Conservation (phyloP, 805 yeast genomes). For the Metschnikowia chrysomelidarum region DNA sequence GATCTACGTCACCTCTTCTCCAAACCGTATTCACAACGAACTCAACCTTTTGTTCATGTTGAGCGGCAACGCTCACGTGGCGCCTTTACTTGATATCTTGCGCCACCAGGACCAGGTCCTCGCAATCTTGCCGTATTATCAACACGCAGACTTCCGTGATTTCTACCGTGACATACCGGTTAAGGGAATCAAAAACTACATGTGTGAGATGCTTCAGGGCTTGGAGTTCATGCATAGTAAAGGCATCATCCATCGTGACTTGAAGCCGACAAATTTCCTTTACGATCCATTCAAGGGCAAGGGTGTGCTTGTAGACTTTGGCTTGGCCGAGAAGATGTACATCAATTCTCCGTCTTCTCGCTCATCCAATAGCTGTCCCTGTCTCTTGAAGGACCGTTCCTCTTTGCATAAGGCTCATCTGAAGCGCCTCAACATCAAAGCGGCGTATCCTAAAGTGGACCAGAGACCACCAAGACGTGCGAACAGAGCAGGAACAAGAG, state of each 20-base stretch:
- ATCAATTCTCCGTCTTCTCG: slow-evolving; percentile 11
- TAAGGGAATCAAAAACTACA: slow-evolving; percentile 75
- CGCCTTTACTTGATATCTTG: slow-evolving; percentile 85
- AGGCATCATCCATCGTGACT: slow-evolving; percentile 42
- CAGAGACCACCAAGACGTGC: slow-evolving; percentile 87
- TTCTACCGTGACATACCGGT: slow-evolving; percentile 79
- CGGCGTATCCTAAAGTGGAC: slow-evolving; percentile 82
- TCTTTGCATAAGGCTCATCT: slow-evolving; percentile 18
- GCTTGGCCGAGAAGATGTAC: slow-evolving; percentile 67
- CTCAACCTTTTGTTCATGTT: slow-evolving; percentile 69
- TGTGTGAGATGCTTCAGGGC: slow-evolving; percentile 75
- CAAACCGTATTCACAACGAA: slow-evolving; percentile 87
- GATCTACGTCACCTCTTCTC: slow-evolving; percentile 93
- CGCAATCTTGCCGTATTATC: slow-evolving; percentile 88
- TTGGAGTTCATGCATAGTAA: slow-evolving; percentile 57
- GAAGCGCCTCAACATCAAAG: slow-evolving; percentile 33
- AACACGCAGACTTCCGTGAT: slow-evolving; percentile 86
- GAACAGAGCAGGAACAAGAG: slow-evolving; percentile 95
- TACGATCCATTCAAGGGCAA: slow-evolving; percentile 62
- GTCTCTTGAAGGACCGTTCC: slow-evolving; percentile 41
- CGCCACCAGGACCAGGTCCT: slow-evolving; percentile 89
- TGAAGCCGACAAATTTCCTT: slow-evolving; percentile 61
- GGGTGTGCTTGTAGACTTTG: slow-evolving; percentile 91
- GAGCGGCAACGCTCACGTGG: slow-evolving; percentile 70
- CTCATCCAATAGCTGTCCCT: slow-evolving; percentile 51